A percentile compares a stretch with the other conserved stretches of the same genome.
Conservation (phyloP, 2,329 filamentous ascomycete genomes). For the Juglanconis oblonga region DNA sequence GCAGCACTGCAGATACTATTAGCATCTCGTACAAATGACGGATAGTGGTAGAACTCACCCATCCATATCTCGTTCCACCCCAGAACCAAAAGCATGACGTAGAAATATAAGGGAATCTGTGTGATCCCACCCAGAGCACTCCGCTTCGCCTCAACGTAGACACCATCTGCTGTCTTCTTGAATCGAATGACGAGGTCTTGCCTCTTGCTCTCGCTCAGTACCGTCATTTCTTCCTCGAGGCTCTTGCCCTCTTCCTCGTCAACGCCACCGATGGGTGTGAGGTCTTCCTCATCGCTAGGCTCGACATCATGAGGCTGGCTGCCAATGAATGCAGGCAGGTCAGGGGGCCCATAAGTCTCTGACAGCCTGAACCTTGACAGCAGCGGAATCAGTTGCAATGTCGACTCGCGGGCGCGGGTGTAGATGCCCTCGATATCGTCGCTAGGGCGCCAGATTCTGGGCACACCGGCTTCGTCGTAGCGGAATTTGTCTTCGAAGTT, state of each 20-base stretch:
- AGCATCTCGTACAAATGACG: constrained; percentile 16
- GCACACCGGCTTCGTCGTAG: constrained; percentile 92
- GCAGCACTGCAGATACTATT: constrained; percentile 62
- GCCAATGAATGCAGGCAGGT: constrained; percentile 83
- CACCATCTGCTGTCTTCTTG: constrained; percentile 97
- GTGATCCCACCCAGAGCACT: constrained; percentile 94
- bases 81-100: constrained; percentile 79
- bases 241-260: constrained; percentile 95
- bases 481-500: constrained; percentile 99
- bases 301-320: constrained; percentile 71
- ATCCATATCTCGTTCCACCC: constrained; percentile 99
- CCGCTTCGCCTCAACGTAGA: constrained; percentile 96
- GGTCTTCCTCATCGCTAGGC: constrained; percentile 83
- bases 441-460: constrained; percentile 91
- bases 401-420: constrained; percentile 87
- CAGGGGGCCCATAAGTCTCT: constrained; percentile 71
- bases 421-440: constrained; percentile 98
- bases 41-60: constrained; percentile 56
- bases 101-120: constrained; percentile 93
- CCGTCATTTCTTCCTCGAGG: constrained; percentile 91
- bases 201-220: constrained; percentile 85
- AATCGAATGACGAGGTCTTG: constrained; percentile 91
- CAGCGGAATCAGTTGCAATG: constrained; percentile 84
- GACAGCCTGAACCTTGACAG: constrained; percentile 79
- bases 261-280: constrained; percentile 84